Base-by-base conservation (phyloP, 2,329 filamentous ascomycete genomes). In the Nemania sp. region DNA sequence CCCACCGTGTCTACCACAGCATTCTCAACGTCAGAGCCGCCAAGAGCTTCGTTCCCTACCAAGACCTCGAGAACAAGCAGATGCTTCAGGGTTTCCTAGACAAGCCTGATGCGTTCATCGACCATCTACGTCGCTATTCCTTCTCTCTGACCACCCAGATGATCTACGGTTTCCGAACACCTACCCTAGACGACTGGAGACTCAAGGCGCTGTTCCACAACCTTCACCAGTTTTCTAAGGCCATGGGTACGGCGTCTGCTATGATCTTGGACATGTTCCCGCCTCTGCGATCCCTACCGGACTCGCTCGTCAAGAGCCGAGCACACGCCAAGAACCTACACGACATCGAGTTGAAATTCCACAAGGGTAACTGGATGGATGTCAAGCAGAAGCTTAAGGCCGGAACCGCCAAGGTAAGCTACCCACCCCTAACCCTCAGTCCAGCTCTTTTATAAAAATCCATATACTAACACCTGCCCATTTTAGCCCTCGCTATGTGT, bases 11-110 rank as follows among this genome's bases (percentile, higher is more conserved):
- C 59, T 60, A 75, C 3, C 79, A 81, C 61, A 68, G 66, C 2
- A 69, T 79, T 1, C 73, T 82, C 23, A 79, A 80, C 57, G 64
- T 77, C 46, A 74, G 69, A 0, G 71, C 73, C 1, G 72, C 77
- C 3, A 73, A 71, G 48, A 67, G 69, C 7, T 85, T 84, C 52
- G 72, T 82, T 2, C 73, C 77, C 2, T 83, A 82, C 57, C 80
- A 83, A 58, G 73, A 78, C 42, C 70, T 83, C 2, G 80, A 84
- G 63, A 80, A 77, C 64, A 80, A 77, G 61, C 74, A 77, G 44
- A 79, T 84, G 79, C 67, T 81, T 17, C 70, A 55, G 39, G 75
- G 77, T 6, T 65, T 84, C 15, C 59, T 82, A 3, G 71, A 75
- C 0, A 54, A 66, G 6, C 79, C 79, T 0, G 59, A 73, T 1